These are phyloP conservation scores for Clitopilus hobsonii DNA, from an alignment of 768 basidiomycete species.

Conservation along the genomic window DNA sequence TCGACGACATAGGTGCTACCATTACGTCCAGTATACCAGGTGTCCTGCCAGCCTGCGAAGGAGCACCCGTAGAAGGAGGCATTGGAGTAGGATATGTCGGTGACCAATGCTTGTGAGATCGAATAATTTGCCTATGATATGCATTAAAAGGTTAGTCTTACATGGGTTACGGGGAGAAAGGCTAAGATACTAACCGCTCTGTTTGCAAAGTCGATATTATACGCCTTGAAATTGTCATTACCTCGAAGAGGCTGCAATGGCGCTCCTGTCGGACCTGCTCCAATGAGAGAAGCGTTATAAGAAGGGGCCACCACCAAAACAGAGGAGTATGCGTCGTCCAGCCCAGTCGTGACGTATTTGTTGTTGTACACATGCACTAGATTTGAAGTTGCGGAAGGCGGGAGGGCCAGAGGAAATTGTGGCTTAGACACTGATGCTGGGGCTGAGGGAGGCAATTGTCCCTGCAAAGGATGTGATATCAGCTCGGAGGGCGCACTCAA, in stretches of 20 bases:
- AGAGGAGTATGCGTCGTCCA: constrained; percentile 56
- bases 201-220: constrained; percentile 67
- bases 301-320: constrained; percentile 55
- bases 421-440: constrained; percentile 20
- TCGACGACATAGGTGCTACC: constrained; percentile 57
- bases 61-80: constrained; percentile 64
- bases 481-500: no score
- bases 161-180: not conserved
- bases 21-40: constrained; percentile 59
- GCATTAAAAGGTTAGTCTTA: not conserved
- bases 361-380: constrained; percentile 53
- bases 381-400: constrained; percentile 47
- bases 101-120: constrained; percentile 59
- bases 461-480: no score
- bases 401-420: constrained; percentile 32
- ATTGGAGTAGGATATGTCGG: constrained; percentile 59
- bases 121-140: constrained; percentile 43
- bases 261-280: constrained; percentile 55
- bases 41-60: constrained; percentile 61
- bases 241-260: constrained; percentile 49
- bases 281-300: constrained; percentile 52
- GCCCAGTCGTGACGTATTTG: constrained; percentile 32
- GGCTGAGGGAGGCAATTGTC: constrained; percentile 40
- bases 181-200: constrained; percentile 41
- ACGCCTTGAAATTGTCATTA: constrained; percentile 53